Evolutionary conservation across 495 filamentous ascomycete genomes (phyloP).

Genomic region (Aspergillus cristatus): DNA sequence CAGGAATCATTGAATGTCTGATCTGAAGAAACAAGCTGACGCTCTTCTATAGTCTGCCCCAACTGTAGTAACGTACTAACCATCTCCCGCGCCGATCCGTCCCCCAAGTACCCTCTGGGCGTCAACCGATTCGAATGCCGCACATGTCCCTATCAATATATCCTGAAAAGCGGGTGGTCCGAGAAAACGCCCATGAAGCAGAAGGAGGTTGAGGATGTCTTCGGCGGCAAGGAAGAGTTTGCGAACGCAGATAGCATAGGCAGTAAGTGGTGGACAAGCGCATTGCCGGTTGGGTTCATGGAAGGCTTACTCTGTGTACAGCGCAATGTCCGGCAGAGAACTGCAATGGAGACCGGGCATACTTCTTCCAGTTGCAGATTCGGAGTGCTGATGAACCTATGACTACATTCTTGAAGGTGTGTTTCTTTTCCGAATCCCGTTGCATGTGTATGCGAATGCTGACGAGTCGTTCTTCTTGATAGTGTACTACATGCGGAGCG

Average conservation of each 20-base stretch:
- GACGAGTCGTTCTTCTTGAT: constrained; percentile 10
- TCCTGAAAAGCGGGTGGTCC: constrained; percentile 61
- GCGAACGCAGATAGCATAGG: constrained; percentile 77
- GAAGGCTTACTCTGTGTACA: constrained; percentile 16
- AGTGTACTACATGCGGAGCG: constrained; percentile 37
- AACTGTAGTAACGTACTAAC: constrained; percentile 84
- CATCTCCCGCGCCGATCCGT: constrained; percentile 47
- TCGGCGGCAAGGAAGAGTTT: constrained; percentile 80
- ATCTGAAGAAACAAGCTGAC: constrained; percentile 12
- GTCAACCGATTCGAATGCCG: constrained; percentile 82
- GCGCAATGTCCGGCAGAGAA: constrained; percentile 68
- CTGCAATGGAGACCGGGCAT: constrained; percentile 72
- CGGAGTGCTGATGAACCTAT: constrained; percentile 97
- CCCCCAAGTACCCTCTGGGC: constrained; percentile 35
- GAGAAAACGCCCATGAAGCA: constrained; percentile 63
- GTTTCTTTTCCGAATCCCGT: constrained; percentile 12
- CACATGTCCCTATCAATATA: constrained; percentile 82
- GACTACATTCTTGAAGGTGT: constrained; percentile 89
- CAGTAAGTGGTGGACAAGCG: constrained; percentile 32
- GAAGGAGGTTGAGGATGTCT: constrained; percentile 84
- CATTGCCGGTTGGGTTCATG: background rate
- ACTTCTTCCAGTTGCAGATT: constrained; percentile 95
- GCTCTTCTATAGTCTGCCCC: constrained; percentile 64
- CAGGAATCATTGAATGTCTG: background rate
- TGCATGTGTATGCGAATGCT: constrained; percentile 12